Evolutionary conservation across 129 eudicot genomes (phyloP), one percentile per base, ranked within the genome.

Genomic region (Flaveria ramosissima): DNA sequence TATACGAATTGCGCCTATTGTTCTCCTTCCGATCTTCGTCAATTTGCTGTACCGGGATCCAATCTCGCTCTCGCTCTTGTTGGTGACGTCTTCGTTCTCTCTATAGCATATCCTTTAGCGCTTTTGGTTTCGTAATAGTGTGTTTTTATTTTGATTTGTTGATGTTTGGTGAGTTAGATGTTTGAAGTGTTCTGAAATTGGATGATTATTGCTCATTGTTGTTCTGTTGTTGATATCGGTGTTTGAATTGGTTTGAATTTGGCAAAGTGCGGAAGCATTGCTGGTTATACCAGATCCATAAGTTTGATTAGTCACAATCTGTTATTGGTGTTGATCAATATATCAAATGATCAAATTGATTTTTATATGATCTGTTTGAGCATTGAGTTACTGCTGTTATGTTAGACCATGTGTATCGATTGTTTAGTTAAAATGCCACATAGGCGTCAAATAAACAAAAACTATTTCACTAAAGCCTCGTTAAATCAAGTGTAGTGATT

Each of bases 1-100:
- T 86, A 79, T 78, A 89, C 96, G 17, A 95, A 95, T 30, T 80
- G 83, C 57, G 97, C 96, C 2, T 95, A 86, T 71, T 82, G 88
- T 14, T 83, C 90, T 4, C 92, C 85, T 60, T 68, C 89, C 48
- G 99, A 94, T 91, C 81, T 83, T 59, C 87, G 88, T 1, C 79
- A 82, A 47, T 92, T 91, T 61, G 9, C 81, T 26, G 77, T 80
- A 7, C 85, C 96, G 26, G 96, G 97, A 89, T 95, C 96, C 32
- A 81, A 68, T 51, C 79, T 77, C 78, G 88, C 81, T n/a, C 81
- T 76, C 67, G 99, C 96, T 12, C 82, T 83, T 21, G 77, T 89
- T 46, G 89, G 83, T 66, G 97, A 89, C 61, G 83, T 72, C 8
- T 87, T 90, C 72, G 97, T 95, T 42, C 96, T 95, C 19, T 84